These are phyloP conservation scores for Magnolia sinica DNA, from an alignment of 164 flowering plant genomes.

Conservation along the genomic window DNA sequence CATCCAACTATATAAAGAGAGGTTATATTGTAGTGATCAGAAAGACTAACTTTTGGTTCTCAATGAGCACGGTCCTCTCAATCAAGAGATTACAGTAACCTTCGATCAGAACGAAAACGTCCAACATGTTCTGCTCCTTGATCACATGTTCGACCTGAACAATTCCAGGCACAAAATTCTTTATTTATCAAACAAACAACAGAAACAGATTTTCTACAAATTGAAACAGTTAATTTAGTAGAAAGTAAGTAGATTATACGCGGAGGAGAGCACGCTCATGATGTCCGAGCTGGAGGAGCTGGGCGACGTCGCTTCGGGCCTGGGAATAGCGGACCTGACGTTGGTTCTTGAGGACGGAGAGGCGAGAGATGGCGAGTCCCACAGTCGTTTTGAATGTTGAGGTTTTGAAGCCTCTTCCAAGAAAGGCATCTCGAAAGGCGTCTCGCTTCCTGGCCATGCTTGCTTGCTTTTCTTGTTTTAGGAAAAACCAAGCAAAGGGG, in stretches of 20 bases:
- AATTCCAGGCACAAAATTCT: background rate
- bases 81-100: constrained; percentile 44
- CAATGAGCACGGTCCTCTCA: constrained; percentile 33
- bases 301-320: constrained; percentile 54
- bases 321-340: constrained; percentile 44
- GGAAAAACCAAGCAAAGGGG: too few relatives aligned
- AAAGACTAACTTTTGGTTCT: constrained; percentile 28
- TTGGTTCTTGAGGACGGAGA: constrained; percentile 63
- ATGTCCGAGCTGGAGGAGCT: constrained; percentile 62
- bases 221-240: too few relatives aligned
- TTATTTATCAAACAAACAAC: too few relatives aligned
- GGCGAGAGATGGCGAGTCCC: constrained; percentile 49
- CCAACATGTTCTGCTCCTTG: constrained; percentile 71
- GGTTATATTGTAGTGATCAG: background rate
- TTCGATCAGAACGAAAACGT: constrained; percentile 49
- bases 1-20: background rate
- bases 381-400: constrained; percentile 42
- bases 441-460: constrained; percentile 47
- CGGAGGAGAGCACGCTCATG: constrained; percentile 76
- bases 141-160: constrained; percentile 65
- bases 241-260: constrained; percentile 24
- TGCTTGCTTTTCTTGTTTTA: background rate
- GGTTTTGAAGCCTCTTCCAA: constrained; percentile 42
- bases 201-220: too few relatives aligned
- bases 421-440: constrained; percentile 26